A percentile compares a stretch with the other conserved stretches of the same genome.
Conservation (phyloP, 352 stramenopile species). For the Phytophthora lateralis region DNA sequence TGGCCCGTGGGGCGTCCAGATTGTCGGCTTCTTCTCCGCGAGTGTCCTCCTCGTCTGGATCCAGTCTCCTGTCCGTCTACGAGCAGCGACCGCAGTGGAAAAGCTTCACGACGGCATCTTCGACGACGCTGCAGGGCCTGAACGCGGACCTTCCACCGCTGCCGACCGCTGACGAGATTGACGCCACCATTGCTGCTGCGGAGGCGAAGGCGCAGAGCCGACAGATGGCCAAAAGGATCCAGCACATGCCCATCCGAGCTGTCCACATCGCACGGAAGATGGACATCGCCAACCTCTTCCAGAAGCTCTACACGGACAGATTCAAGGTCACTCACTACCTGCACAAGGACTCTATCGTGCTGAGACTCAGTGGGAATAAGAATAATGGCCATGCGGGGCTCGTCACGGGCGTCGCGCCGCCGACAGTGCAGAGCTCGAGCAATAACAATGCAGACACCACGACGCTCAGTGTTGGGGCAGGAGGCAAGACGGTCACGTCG, state of each 20-base stretch:
- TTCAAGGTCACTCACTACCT: slow-evolving; percentile 85
- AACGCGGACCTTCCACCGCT: slow-evolving; percentile 48
- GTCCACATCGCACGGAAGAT: slow-evolving; percentile 87
- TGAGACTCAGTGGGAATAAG: slow-evolving; percentile 58
- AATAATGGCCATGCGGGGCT: slow-evolving; percentile 36
- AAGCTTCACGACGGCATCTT: slow-evolving; percentile 16
- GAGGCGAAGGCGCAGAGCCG: slow-evolving; percentile 56
- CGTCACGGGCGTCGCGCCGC: slow-evolving; percentile 41
- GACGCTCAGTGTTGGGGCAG: slow-evolving; percentile 45
- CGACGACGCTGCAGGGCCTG: slow-evolving; percentile 16
- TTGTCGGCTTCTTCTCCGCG: slow-evolving; percentile 11
- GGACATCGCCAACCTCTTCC: slow-evolving; percentile 85
- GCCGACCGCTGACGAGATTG: slow-evolving; percentile 66
- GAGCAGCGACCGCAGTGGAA: slow-evolving; percentile 10
- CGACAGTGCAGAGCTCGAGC: slow-evolving; percentile 10
- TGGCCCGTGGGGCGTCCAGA: slow-evolving; percentile 8
- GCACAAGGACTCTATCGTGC: slow-evolving; percentile 83
- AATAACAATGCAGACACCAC: slow-evolving; percentile 41
- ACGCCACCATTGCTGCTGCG: slow-evolving; percentile 68
- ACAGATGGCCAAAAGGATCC: slow-evolving; percentile 53
- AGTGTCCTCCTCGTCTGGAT: slow-evolving; percentile 7
- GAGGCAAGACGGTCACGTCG: slow-evolving; percentile 61
- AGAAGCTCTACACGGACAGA: slow-evolving; percentile 86
- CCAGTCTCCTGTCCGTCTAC: slow-evolving; percentile 26
- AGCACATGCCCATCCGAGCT: slow-evolving; percentile 84